Evolutionary conservation across 768 basidiomycete species (phyloP), one percentile per base, ranked within the genome.

Genomic region (Boletus sp.): DNA sequence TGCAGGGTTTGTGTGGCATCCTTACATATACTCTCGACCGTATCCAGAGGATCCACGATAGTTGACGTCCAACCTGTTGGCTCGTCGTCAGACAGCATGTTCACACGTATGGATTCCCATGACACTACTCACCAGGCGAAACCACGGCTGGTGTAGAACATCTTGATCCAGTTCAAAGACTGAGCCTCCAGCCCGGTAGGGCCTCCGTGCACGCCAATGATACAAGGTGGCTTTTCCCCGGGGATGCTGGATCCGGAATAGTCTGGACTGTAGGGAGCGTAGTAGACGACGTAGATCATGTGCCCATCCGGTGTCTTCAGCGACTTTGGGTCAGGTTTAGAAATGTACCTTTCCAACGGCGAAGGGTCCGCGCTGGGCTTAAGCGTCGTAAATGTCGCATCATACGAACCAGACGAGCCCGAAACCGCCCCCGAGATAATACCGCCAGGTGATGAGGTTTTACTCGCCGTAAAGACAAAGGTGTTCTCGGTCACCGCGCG

Each of bases 21-120:
- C 73, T 41, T 56, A 76, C 76, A 78, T 80, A 60, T 89, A 93
- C 19, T 70, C 70, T 6, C 85, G 77, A 0, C 90, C 90, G 59
- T 84, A 90, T 0, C 85, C 84, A 13, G 82, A 82, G 0, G 85
- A 87, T 4, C 89, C 89, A 14, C 87, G 78, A 58, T 89, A 87
- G 63, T 91, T 85, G 34, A 91, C 87, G 48, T 87, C 85, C 29
- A 87, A 62, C 81, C 85, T 83, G 54, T 46, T 3, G 4, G 34
- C 51, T 51, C 0, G 58, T 64, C 25, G 53, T 66, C 27, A 35
- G 34, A 37, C 34, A 7, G 19, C 4, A 17, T 25, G 19, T 27
- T 33, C 55, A 39, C 4, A 54, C 5, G 7, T 37, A 38, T 7
- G 17, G 8, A 7, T 23, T 38, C 56, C 56, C 39, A n/a, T 29